A percentile compares a stretch with the other conserved stretches of the same genome.
phyloP scores from a whole-genome alignment of 1,139 yeast genomes.

The Suhomyces terraborum region DNA sequence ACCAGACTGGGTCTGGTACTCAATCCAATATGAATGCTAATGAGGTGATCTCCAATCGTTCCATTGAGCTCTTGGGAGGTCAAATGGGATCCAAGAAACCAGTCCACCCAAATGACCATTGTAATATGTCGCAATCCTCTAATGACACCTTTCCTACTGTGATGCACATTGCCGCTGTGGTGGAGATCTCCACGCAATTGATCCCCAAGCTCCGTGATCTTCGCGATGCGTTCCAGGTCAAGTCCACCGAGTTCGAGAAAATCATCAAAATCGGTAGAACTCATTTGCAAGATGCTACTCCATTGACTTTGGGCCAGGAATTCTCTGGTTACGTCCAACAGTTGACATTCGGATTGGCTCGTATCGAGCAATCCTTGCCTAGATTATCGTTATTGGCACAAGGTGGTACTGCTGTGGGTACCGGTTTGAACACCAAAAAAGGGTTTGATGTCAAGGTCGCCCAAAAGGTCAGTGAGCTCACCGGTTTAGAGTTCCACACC shows the following conservation, averaged over 20 bases:
- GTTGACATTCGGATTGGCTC: conserved; percentile 82
- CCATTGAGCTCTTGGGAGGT: conserved; percentile 94
- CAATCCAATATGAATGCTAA: conserved; percentile 99
- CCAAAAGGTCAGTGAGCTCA: conserved; percentile 71
- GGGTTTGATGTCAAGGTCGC: conserved; percentile 90
- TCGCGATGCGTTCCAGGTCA: conserved; percentile 73
- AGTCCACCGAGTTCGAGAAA: conserved; percentile 78
- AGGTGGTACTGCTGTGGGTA: conserved; percentile 99
- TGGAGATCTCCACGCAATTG: conserved; percentile 74
- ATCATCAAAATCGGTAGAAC: conserved; percentile 99
- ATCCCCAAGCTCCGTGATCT: conserved; percentile 78
- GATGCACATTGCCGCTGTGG: conserved; percentile 98
- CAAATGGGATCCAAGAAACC: conserved; percentile 86
- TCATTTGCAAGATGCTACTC: conserved; percentile 98
- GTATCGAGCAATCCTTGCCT: conserved; percentile 77
- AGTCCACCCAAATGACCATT: conserved; percentile 98
- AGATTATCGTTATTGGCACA: conserved; percentile 85
- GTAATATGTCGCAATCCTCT: conserved; percentile 97
- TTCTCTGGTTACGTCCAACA: conserved; percentile 96
- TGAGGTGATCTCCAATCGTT: conserved; percentile 97
- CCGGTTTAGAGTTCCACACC: conserved; percentile 86
- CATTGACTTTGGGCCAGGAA: conserved; percentile 96
- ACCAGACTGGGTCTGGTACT: conserved; percentile 98
- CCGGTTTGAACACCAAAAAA: conserved; percentile 90
- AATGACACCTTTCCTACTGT: conserved; percentile 99